A percentile compares a stretch with the other conserved stretches of the same genome.
These are phyloP conservation scores for Abelmoschus esculentus DNA, from an alignment of 345 rosid species.

Conservation along the genomic window DNA sequence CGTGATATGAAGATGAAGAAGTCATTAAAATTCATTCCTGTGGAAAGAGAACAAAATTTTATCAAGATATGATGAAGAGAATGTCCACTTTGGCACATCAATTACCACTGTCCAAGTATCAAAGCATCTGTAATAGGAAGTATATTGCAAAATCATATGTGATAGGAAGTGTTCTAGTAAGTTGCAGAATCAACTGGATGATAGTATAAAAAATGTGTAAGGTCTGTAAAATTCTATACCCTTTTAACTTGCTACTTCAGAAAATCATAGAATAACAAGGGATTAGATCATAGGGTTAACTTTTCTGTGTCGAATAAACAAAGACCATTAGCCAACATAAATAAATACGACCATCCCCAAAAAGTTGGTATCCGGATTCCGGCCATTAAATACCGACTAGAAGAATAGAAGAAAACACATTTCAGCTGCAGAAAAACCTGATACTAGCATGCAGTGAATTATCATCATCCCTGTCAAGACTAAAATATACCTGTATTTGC, in stretches of 20 bases:
- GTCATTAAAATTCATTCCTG: slow-evolving; percentile 86
- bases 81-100: not conserved
- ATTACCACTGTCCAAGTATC: not conserved
- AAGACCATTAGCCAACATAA: not conserved
- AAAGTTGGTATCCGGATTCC: not conserved
- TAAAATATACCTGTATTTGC: slow-evolving; percentile 70
- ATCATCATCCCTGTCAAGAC: not conserved
- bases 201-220: not conserved
- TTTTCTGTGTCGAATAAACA: not conserved
- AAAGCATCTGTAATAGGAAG: slow-evolving; percentile 1
- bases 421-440: not conserved
- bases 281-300: not conserved
- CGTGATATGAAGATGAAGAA: slow-evolving; percentile 56
- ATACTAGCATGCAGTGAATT: not conserved
- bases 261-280: not conserved
- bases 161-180: not conserved
- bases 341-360: not conserved
- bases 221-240: not conserved
- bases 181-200: not conserved
- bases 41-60: slow-evolving; percentile 8
- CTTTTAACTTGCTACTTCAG: not conserved
- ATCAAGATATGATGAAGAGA: not conserved
- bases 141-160: not conserved
- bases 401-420: not conserved
- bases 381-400: not conserved